Evolutionary conservation across 2,329 filamentous ascomycete genomes (phyloP), one percentile per base, ranked within the genome.

Genomic region (Coniochaeta prunicola): DNA sequence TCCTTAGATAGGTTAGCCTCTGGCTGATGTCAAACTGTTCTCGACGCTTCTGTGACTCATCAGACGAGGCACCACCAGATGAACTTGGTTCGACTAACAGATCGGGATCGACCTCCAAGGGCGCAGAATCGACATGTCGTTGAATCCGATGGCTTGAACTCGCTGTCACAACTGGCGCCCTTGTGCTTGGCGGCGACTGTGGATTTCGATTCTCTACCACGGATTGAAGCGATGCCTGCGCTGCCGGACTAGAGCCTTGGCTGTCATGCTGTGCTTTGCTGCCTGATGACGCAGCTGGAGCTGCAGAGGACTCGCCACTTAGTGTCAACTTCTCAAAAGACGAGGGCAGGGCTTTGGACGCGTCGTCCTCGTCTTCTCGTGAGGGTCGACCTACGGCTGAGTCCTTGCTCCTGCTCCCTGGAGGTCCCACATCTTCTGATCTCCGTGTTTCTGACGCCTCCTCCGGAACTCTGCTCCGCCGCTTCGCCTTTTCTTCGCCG

Each of bases 281-380:
- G 45, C 21, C 45, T 50, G 24, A 30, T 67, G 68, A 59, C 62
- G 66, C 54, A 60, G 63, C 57, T 59, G 62, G 59, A 58, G 59
- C 59, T 61, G 61, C 65, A 65, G 66, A 63, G 63, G 67, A 60
- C 58, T 66, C 64, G 67, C 61, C 62, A 62, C 63, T 68, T 65
- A 75, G 68, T 59, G 70, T 68, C 64, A 74, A 64, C 59, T 65
- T 73, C 57, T 70, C 69, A 63, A 75, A 66, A 31, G 67, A 69
- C 56, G 70, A 68, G 58, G 69, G 67, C 34, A 68, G 62, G 0
- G 64, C 66, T 5, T 63, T 63, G 4, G 64, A 54, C 3, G 19
- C 19, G 13, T 55, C 53, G 12, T 42, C 54, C 30, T 40, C 58
- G 40, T 4, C 60, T 31, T 53, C 60, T 17, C 60, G 42, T 30